These are phyloP conservation scores for Claviceps sp. DNA, from an alignment of 2,329 filamentous ascomycete genomes.

Conservation along the genomic window DNA sequence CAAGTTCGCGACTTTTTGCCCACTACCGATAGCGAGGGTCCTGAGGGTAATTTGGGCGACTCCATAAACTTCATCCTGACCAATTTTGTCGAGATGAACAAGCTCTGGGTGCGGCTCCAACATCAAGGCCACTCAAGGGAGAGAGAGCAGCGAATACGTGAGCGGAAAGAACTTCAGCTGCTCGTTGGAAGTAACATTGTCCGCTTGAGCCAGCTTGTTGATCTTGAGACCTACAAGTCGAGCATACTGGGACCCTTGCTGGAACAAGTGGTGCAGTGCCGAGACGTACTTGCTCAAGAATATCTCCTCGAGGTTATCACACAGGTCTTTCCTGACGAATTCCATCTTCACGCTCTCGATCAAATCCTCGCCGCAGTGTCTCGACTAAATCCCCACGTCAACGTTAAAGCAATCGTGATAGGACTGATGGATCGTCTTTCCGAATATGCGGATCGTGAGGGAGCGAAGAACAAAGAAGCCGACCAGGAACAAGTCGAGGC, in stretches of 20 bases:
- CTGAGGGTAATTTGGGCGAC: slow-evolving; percentile 90
- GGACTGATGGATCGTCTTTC: slow-evolving; percentile 94
- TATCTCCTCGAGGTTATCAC: slow-evolving; percentile 97
- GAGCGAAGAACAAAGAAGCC: slow-evolving; percentile 54
- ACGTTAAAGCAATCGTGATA: slow-evolving; percentile 95
- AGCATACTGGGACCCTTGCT: slow-evolving; percentile 77
- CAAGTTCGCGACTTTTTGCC: slow-evolving; percentile 87
- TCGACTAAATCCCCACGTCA: slow-evolving; percentile 86
- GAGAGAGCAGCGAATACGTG: slow-evolving; percentile 81
- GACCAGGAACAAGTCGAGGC: slow-evolving; percentile 69
- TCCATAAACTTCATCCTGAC: slow-evolving; percentile 97
- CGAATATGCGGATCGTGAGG: slow-evolving; percentile 83
- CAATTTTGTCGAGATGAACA: slow-evolving; percentile 99
- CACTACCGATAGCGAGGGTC: slow-evolving; percentile 69
- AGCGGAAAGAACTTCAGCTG: slow-evolving; percentile 88
- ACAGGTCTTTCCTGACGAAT: slow-evolving; percentile 97
- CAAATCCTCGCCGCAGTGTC: slow-evolving; percentile 90
- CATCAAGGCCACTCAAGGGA: slow-evolving; percentile 96
- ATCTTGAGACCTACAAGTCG: slow-evolving; percentile 86
- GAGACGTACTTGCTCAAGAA: slow-evolving; percentile 92
- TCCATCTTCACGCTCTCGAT: slow-evolving; percentile 91
- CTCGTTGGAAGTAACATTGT: slow-evolving; percentile 95
- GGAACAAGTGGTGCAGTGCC: slow-evolving; percentile 95
- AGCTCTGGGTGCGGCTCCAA: slow-evolving; percentile 93
- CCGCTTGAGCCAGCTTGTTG: slow-evolving; percentile 85